phyloP scores from a whole-genome alignment of 176 grass and related monocot genomes.

The Rhipidocladum racemiflorum region DNA sequence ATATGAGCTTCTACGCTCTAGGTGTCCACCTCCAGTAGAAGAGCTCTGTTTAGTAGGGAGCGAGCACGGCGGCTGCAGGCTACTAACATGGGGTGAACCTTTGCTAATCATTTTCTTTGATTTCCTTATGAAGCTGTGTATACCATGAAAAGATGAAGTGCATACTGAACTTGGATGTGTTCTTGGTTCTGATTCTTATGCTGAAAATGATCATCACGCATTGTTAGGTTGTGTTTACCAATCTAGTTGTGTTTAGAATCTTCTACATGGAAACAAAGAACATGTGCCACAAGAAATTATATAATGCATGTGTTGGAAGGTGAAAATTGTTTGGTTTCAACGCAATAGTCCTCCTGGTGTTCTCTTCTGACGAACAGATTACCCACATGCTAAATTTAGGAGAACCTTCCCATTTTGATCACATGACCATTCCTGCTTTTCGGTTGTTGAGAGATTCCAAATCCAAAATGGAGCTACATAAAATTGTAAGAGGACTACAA shows the following conservation, averaged over 20 bases:
- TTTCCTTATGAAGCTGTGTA: too few relatives aligned
- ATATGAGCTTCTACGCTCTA: too few relatives aligned
- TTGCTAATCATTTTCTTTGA: too few relatives aligned
- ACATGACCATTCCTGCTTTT: neutral
- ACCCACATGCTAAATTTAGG: neutral
- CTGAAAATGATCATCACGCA: too few relatives aligned
- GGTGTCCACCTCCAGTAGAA: too few relatives aligned
- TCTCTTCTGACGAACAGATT: neutral
- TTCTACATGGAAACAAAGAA: neutral
- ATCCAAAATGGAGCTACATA: neutral
- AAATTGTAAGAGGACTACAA: neutral
- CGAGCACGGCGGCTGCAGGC: too few relatives aligned
- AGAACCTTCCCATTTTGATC: conserved; percentile 14
- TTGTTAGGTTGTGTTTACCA: too few relatives aligned
- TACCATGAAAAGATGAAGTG: too few relatives aligned
- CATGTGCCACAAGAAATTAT: neutral
- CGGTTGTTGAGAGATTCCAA: conserved; percentile 17
- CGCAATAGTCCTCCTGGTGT: neutral
- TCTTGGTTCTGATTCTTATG: too few relatives aligned
- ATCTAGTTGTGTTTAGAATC: neutral
- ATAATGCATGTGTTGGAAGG: neutral
- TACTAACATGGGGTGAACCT: too few relatives aligned
- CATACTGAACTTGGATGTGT: too few relatives aligned
- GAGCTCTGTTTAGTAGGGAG: too few relatives aligned
- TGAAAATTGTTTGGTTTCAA: neutral